A percentile compares a stretch with the other conserved stretches of the same genome.
These are phyloP conservation scores for Cyberlindnera misumaiensis DNA, from an alignment of 805 yeast genomes.

Conservation along the genomic window DNA sequence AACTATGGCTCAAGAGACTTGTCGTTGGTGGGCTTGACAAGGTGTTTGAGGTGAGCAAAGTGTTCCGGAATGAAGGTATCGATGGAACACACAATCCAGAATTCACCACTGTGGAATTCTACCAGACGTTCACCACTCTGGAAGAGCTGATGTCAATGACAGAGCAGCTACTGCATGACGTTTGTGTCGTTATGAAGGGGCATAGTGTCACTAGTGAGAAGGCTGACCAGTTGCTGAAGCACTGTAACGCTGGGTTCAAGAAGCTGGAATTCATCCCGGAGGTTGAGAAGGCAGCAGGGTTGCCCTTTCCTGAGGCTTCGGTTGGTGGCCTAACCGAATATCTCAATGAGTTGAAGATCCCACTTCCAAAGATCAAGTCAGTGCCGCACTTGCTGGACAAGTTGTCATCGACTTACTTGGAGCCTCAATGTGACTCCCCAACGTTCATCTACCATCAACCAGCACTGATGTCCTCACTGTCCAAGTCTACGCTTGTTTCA, in stretches of 20 bases:
- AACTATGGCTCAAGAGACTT: slow-evolving; percentile 82
- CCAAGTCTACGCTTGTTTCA: slow-evolving; percentile 47
- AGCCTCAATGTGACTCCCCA: slow-evolving; percentile 57
- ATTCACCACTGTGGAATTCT: slow-evolving; percentile 85
- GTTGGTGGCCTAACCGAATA: slow-evolving; percentile 36
- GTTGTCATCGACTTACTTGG: slow-evolving; percentile 55
- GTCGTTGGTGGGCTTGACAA: slow-evolving; percentile 81
- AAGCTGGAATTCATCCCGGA: slow-evolving; percentile 62
- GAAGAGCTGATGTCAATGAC: slow-evolving; percentile 61
- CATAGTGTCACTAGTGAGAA: slow-evolving; percentile 8
- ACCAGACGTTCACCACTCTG: slow-evolving; percentile 63
- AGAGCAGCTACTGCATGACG: slow-evolving; percentile 43
- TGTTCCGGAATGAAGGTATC: slow-evolving; percentile 87
- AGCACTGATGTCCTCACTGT: slow-evolving; percentile 75
- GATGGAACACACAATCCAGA: slow-evolving; percentile 94
- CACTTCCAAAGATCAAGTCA: slow-evolving; percentile 34
- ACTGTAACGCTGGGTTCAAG: slow-evolving; percentile 22
- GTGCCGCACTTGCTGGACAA: slow-evolving; percentile 59
- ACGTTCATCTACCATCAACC: slow-evolving; percentile 82
- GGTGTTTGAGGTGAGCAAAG: slow-evolving; percentile 80
- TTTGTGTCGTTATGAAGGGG: slow-evolving; percentile 29
- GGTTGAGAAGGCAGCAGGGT: slow-evolving; percentile 48
- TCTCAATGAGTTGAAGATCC: slow-evolving; percentile 22
- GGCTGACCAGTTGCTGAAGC: slow-evolving; percentile 1
- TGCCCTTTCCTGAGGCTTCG: slow-evolving; percentile 40